These are phyloP conservation scores for Mycothermus thermophilus DNA, from an alignment of 495 filamentous ascomycete genomes.

Conservation along the genomic window DNA sequence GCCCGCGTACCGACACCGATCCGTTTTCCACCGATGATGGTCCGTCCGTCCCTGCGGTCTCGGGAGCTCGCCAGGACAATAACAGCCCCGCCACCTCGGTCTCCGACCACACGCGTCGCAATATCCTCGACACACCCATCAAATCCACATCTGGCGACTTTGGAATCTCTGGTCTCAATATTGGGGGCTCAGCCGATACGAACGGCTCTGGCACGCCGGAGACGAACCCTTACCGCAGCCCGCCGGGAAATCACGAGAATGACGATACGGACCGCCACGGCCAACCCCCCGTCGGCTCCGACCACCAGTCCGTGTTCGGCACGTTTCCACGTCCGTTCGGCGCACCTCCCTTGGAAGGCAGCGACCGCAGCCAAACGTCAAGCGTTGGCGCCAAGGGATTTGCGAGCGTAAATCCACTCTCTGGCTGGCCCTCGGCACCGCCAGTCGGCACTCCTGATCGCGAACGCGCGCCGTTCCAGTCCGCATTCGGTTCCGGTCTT, in stretches of 20 bases:
- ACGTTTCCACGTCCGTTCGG: slow-evolving; percentile 35
- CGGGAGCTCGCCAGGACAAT: slow-evolving; percentile 61
- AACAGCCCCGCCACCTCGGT: slow-evolving; percentile 40
- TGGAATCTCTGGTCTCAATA: slow-evolving; percentile 65
- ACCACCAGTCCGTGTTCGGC: slow-evolving; percentile 31
- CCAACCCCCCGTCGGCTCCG: slow-evolving; percentile 23
- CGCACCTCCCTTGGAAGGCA: slow-evolving; percentile 46
- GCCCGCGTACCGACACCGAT: slow-evolving; percentile 64
- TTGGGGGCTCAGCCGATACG: slow-evolving; percentile 40
- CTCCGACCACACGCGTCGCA: slow-evolving; percentile 23
- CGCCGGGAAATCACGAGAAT: slow-evolving; percentile 46
- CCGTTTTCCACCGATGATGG: slow-evolving; percentile 56
- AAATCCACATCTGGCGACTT: slow-evolving; percentile 49
- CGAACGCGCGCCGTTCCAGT: slow-evolving; percentile 46
- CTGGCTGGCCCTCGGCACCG: slow-evolving; percentile 53
- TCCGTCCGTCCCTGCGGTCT: slow-evolving; percentile 60
- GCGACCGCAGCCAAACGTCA: slow-evolving; percentile 82
- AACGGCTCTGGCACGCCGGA: slow-evolving; percentile 65
- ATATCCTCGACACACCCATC: slow-evolving; percentile 42
- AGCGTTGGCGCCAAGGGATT: slow-evolving; percentile 66
- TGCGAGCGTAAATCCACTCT: slow-evolving; percentile 46
- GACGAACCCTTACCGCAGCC: slow-evolving; percentile 95
- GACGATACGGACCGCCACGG: slow-evolving; percentile 44
- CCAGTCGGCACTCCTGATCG: slow-evolving; percentile 64
- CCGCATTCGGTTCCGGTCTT: slow-evolving; percentile 55